Evolutionary conservation across 441 rosid genomes (phyloP), one percentile per base, ranked within the genome.

Genomic region (Geranium incanum): DNA sequence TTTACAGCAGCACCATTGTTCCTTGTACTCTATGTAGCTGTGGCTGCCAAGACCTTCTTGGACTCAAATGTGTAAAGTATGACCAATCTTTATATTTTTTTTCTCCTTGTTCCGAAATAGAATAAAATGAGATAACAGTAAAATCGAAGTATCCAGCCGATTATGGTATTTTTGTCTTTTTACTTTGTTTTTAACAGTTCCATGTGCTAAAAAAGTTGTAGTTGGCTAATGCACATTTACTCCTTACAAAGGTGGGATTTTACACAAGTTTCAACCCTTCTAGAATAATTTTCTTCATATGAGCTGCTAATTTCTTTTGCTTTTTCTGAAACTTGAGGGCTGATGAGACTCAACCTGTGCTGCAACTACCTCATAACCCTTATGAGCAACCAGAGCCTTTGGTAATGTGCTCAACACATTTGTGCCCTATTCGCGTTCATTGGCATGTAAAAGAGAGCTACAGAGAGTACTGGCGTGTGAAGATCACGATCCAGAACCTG

Each of bases 371-470:
- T 15, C 86, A 79, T 4, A 81, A 84, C 75, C 78, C 82, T 0
- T 71, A 71, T 4, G 79, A 66, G 50, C 89, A 79, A 73, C 65
- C 19, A 41, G 13, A 76, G 1, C 78, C 86, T 12, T 45, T 86
- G 9, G 93, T 87, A 1, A 73, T 79, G 59, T 94, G 98, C 39
- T 36, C 92, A 0, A 66, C 70, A 1, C 97, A 94, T 68, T 85
- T 85, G 92, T 94, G 98, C 78, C 97, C 97, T 0, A 79, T 90
- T 11, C 76, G 81, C 36, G 85, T 92, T 8, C 98, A 92, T 67
- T 94, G 98, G 98, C 98, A 94, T 59, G 85, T 94, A 9, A 94
- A 92, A 75, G 84, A 85, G 66, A 90, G 85, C 75, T 94, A 94
- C 77, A 86, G 66, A 72, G 81, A 82, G 57, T 88, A 87, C 36